Evolutionary conservation across 2,329 filamentous ascomycete genomes (phyloP).

Genomic region (Colletotrichum simmondsii): DNA sequence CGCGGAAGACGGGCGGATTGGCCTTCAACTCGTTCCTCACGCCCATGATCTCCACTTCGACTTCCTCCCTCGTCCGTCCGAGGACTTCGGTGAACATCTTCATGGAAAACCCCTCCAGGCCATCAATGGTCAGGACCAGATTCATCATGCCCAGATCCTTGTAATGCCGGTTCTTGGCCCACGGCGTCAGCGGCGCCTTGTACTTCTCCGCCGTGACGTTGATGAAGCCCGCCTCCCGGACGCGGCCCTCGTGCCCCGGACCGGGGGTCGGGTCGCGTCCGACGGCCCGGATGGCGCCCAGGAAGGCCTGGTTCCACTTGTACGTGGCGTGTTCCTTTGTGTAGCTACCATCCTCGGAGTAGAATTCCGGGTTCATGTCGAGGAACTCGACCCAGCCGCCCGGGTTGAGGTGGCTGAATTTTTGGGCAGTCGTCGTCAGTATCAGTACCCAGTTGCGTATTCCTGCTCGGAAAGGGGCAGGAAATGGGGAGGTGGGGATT

Average conservation of each 20-base stretch:
- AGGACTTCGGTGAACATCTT: slow-evolving; percentile 43
- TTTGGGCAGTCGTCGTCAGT: background rate
- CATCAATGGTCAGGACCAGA: slow-evolving; percentile 34
- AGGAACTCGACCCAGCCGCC: slow-evolving; percentile 45
- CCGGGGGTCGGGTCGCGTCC: slow-evolving; percentile 44
- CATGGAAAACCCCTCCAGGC: slow-evolving; percentile 39
- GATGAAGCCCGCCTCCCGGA: slow-evolving; percentile 50
- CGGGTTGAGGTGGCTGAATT: slow-evolving; percentile 43
- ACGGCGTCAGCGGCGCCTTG: slow-evolving; percentile 40
- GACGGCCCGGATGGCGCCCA: slow-evolving; percentile 36
- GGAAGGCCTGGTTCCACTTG: slow-evolving; percentile 35
- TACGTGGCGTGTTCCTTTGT: slow-evolving; percentile 16
- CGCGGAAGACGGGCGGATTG: background rate
- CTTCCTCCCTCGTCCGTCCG: slow-evolving; percentile 42
- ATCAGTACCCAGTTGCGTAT: too few species aligned
- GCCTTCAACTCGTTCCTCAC: slow-evolving; percentile 40
- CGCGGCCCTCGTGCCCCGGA: slow-evolving; percentile 41
- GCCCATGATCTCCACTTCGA: slow-evolving; percentile 40
- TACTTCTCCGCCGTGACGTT: slow-evolving; percentile 43
- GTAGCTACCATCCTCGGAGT: slow-evolving; percentile 38
- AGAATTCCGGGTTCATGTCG: slow-evolving; percentile 36
- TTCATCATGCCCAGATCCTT: slow-evolving; percentile 46
- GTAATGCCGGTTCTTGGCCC: slow-evolving; percentile 28
- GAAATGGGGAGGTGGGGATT: background rate
- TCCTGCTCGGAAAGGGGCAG: background rate